These are phyloP conservation scores for Globisporangium acanthophoron DNA, from an alignment of 352 stramenopile species.

Conservation along the genomic window DNA sequence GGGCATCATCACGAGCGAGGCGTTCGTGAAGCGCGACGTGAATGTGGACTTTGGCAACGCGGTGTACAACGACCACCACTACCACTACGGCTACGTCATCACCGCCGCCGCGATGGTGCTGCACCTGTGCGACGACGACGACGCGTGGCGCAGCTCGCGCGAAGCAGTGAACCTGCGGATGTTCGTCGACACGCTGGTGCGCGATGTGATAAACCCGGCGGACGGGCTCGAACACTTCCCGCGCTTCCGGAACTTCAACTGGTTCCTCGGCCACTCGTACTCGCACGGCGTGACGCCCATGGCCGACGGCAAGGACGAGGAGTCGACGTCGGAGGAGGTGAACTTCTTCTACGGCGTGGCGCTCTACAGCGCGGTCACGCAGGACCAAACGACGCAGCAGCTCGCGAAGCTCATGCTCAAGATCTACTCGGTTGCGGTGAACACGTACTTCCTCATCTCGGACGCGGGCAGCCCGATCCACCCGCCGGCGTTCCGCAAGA, in stretches of 20 bases:
- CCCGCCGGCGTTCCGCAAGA: constrained; percentile 41
- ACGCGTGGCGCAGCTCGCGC: constrained; percentile 28
- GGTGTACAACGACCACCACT: constrained; percentile 76
- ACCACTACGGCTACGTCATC: constrained; percentile 69
- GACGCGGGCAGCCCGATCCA: constrained; percentile 38
- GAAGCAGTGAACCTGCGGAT: constrained; percentile 32
- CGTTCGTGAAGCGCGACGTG: constrained; percentile 47
- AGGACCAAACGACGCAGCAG: constrained; percentile 29
- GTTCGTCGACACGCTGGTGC: constrained; percentile 45
- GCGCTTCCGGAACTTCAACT: constrained; percentile 54
- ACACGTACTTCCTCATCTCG: constrained; percentile 63
- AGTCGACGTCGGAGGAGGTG: constrained; percentile 64
- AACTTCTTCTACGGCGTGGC: constrained; percentile 60
- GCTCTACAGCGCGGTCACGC: constrained; percentile 43
- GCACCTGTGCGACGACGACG: constrained; percentile 27
- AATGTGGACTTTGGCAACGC: constrained; percentile 71
- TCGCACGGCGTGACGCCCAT: constrained; percentile 66
- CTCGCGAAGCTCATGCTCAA: constrained; percentile 58
- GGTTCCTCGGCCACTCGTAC: constrained; percentile 64
- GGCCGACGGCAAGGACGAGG: constrained; percentile 67
- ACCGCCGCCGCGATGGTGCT: constrained; percentile 43
- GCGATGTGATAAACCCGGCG: constrained; percentile 36
- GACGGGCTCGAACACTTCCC: constrained; percentile 41
- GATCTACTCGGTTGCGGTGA: constrained; percentile 44
- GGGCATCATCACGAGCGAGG: constrained; percentile 56